These are phyloP conservation scores for Termitomyces titanicus DNA, from an alignment of 768 basidiomycete genomes.

Conservation along the genomic window DNA sequence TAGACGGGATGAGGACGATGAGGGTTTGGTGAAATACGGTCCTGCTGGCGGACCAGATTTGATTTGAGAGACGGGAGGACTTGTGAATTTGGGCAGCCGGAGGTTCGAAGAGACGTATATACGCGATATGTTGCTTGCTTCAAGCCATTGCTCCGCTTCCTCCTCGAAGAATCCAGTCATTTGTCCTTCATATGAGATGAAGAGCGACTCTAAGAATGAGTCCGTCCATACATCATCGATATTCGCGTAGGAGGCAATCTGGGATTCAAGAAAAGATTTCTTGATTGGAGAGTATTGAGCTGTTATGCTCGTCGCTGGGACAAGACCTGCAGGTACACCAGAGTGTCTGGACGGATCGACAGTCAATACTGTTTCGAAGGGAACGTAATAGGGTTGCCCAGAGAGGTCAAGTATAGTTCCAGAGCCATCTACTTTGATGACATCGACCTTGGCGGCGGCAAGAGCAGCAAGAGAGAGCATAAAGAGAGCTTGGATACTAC, in stretches of 20 bases:
- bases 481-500: slow-evolving; percentile 3
- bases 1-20: neutral
- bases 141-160: slow-evolving; percentile 23
- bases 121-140: slow-evolving; percentile 17
- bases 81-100: slow-evolving; percentile 12
- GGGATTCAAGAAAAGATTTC: slow-evolving; percentile 21
- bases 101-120: slow-evolving; percentile 21
- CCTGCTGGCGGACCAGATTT: slow-evolving; percentile 21
- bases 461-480: slow-evolving; percentile 4
- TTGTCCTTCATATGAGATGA: slow-evolving; percentile 26
- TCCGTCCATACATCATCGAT: slow-evolving; percentile 33
- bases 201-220: slow-evolving; percentile 22
- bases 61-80: slow-evolving; percentile 12
- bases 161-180: slow-evolving; percentile 22
- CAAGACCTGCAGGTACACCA: slow-evolving; percentile 6
- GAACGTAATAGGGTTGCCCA: slow-evolving; percentile 20
- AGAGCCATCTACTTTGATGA: slow-evolving; percentile 4
- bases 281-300: slow-evolving; percentile 23
- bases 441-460: slow-evolving; percentile 6
- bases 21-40: slow-evolving; percentile 23
- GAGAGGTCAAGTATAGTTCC: slow-evolving; percentile 13
- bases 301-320: slow-evolving; percentile 24
- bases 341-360: slow-evolving; percentile 4
- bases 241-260: slow-evolving; percentile 18
- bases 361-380: slow-evolving; percentile 10